Base-by-base conservation (phyloP, 768 basidiomycete genomes). In the Termitomyces sp. region DNA sequence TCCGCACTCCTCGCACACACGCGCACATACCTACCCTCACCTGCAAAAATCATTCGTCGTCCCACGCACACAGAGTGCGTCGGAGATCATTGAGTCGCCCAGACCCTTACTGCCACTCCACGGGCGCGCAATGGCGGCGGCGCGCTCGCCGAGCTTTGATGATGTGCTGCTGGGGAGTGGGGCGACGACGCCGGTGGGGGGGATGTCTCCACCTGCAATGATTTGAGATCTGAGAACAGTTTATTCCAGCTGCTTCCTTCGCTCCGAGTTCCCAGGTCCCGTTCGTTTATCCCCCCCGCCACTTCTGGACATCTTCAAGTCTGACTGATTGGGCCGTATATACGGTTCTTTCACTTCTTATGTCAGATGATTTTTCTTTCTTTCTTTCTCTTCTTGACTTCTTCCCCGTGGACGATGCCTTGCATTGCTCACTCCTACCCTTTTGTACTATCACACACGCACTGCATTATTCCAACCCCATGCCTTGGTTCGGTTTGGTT, bases 21-120 rank as follows among this genome's bases (percentile, higher is more conserved):
- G 44, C 41, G 27, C 55, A 42, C 50, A 42, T 53, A 62, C 45
- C 27, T 56, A 37, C 21, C 37, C 47, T 17, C 57, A 32, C 34
- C 60, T 28, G 47, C 53, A 55, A 41, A 51, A 59, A 21, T 54
- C 60, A 34, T 60, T 59, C 16, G 53, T 59, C 16, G 56, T 70
- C 11, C 67, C 73, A 17, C 70, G 74, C 21, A 70, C 76, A n/a
- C 73, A 72, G 25, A 83, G 83, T 16, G 77, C 75, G 2, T 83
- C 83, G 32, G 83, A 79, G 62, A 70, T 86, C 11, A 81, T 35
- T 16, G 48, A 35, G 34, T 35, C 37, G n/a, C 11, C 82, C 79
- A 77, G 30, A 72, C 79, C 53, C 60, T 83, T 21, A 17, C 40
- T 42, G 9, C 40, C 30, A 41, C 44, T 17, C 10, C 52, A 41